phyloP scores from a whole-genome alignment of 129 eudicot genomes.

The Helianthus annuus region HanXRQr2.0-SUNRISE NC_035443.2:12640685-12641184 shows the following conservation, averaged over 20 bases:
- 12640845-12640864: conserved; percentile 85
- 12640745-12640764: conserved; percentile 74
- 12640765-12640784: conserved; percentile 80
- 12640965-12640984: conserved; percentile 72
- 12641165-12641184: conserved; percentile 59
- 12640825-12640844: conserved; percentile 78
- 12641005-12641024: conserved; percentile 20
- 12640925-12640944: conserved; percentile 10
- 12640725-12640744: conserved; percentile 88
- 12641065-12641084: conserved; percentile 87
- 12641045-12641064: conserved; percentile 54
- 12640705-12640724: conserved; percentile 54
- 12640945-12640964: conserved; percentile 23
- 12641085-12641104: conserved; percentile 72
- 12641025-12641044: conserved; percentile 15
- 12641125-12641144: conserved; percentile 63
- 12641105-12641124: conserved; percentile 24
- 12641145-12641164: conserved; percentile 60
- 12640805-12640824: conserved; percentile 71
- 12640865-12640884: conserved; percentile 59
- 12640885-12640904: conserved; percentile 71
- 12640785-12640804: conserved; percentile 74
- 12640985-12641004: conserved; percentile 71
- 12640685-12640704: conserved; percentile 34
- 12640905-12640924: conserved; percentile 57